Evolutionary conservation across 31 red algal species (phyloP), one percentile per base, ranked within the genome.

Genomic region (Odonthalia washingtoniensis): DNA sequence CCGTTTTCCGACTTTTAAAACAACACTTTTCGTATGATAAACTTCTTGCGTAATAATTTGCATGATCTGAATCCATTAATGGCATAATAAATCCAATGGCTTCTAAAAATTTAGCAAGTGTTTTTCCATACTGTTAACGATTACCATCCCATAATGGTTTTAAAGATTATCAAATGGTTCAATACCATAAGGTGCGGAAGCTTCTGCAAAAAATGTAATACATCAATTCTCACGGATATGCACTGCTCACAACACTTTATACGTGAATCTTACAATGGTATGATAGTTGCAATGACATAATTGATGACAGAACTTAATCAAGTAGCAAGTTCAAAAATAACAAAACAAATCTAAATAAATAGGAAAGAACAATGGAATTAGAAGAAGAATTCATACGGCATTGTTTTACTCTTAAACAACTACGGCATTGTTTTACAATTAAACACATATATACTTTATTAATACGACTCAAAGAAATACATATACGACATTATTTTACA

Each of bases 81-180:
- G 92, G 92, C 27, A 95, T 78, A 34, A 98, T 88, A 39, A 87
- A 88, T 14, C 96, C 96, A 67, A 98, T 92, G 12, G 96, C 96
- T 86, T 95, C 92, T 28, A 98, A 49, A 65, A 98, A 98, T 24
- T 92, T 93, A 18, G 87, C 92, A 30, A 98, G 85, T 21, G 89
- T 93, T 65, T 93, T 98, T 72, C 96, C 96, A 57, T 89, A 86
- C 40, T 95, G 96, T n/a, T 93, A 80, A 27, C 85, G 92, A 80
- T 95, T 95, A 2, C 96, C 96, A 37, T 92, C 69, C 96, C 96
- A 98, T 21, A 98, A 70, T 24, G 96, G 93, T 61, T 92, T 95
- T 57, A 93, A 46, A 98, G 90, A 38, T 80, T 78, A 52, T 98
- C 96, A 83, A 98, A 98, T n/a, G 96, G 89, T 63, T 98, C 96